These are phyloP conservation scores for Lodderomyces orthopsilosis DNA, from an alignment of 1,139 yeast genomes.

Conservation along the genomic window DNA sequence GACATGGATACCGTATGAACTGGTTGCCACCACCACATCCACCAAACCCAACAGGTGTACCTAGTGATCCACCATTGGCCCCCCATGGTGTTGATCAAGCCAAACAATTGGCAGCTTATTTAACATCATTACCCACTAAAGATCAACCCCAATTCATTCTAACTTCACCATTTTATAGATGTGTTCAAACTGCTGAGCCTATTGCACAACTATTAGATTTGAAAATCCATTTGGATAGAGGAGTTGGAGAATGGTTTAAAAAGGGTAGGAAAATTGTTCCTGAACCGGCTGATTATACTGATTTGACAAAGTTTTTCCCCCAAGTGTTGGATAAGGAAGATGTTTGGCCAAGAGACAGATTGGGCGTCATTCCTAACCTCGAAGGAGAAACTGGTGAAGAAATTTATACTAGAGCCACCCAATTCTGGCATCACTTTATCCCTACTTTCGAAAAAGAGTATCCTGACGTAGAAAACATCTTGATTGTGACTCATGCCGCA, in stretches of 20 bases:
- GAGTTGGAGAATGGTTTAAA: slow-evolving; percentile 72
- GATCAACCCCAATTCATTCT: slow-evolving; percentile 62
- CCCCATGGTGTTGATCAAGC: slow-evolving; percentile 82
- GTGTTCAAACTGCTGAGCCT: slow-evolving; percentile 78
- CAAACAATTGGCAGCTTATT: slow-evolving; percentile 59
- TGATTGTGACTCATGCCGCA: slow-evolving; percentile 81
- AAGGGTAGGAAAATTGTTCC: slow-evolving; percentile 54
- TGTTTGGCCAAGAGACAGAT: slow-evolving; percentile 43
- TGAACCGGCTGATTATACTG: slow-evolving; percentile 53
- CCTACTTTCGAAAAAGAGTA: slow-evolving; percentile 48
- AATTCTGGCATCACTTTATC: slow-evolving; percentile 51
- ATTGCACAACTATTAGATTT: slow-evolving; percentile 54
- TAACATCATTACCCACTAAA: slow-evolving; percentile 32
- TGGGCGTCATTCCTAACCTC: slow-evolving; percentile 50
- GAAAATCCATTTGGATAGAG: slow-evolving; percentile 64
- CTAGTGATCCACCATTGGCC: slow-evolving; percentile 78
- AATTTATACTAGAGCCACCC: slow-evolving; percentile 52
- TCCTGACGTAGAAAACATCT: slow-evolving; percentile 54
- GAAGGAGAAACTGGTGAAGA: slow-evolving; percentile 67
- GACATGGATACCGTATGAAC: slow-evolving; percentile 80
- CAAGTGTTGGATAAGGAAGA: slow-evolving; percentile 38
- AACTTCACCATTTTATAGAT: slow-evolving; percentile 85
- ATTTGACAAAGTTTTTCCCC: slow-evolving; percentile 48
- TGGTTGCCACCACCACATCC: slow-evolving; percentile 80
- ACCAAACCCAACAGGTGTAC: slow-evolving; percentile 76